Base-by-base conservation (phyloP, 1,284 basidiomycete genomes). In the Acaromyces ingoldii region DNA sequence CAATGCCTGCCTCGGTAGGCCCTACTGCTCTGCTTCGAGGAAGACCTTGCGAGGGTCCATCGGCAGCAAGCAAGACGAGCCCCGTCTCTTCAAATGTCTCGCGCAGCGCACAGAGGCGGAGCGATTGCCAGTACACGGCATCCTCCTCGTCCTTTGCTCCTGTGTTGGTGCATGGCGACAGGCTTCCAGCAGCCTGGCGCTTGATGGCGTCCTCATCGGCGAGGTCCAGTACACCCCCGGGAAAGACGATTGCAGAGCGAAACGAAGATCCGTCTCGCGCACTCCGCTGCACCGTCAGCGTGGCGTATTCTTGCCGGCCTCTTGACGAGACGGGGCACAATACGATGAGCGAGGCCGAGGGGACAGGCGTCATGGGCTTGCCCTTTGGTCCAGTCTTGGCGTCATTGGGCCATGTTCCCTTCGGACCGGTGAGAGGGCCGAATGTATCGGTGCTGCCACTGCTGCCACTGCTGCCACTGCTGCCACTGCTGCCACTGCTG, bases 81-180 rank as follows among this genome's bases (percentile, higher is more conserved):
- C 68, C 68, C 0, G 67, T 67, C 56, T 71, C 68, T 34, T 71
- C 68, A 40, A 71, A 71, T 1, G 68, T 71, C 46, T 71, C 68
- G 4, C 68, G 51, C 21, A 71, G 48, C 9, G 66, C 61, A 34
- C 66, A 68, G 1, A 71, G 56, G 55, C 58, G 62, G 48, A 71
- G 56, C 6, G 66, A 53, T 0, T 36, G 46, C 55, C 62, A 58
- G 49, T 65, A 65, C 28, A 41, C 39, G 1, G 28, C 54, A 33
- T 50, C 58, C 40, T 53, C 58, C 17, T 42, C 38, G 43, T 30
- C 21, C 3, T 34, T 45, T n/a, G n/a, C n/a, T n/a, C n/a, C n/a
- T n/a, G n/a, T n/a, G 19, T 30, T 29, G 15, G 6, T 28, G 24
- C n/a, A 44, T 9, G 41, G 24, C 15, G 28, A 19, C 15, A 37